Conservation (phyloP, 306 rosid genomes). For the Sophora flavescens region DNA sequence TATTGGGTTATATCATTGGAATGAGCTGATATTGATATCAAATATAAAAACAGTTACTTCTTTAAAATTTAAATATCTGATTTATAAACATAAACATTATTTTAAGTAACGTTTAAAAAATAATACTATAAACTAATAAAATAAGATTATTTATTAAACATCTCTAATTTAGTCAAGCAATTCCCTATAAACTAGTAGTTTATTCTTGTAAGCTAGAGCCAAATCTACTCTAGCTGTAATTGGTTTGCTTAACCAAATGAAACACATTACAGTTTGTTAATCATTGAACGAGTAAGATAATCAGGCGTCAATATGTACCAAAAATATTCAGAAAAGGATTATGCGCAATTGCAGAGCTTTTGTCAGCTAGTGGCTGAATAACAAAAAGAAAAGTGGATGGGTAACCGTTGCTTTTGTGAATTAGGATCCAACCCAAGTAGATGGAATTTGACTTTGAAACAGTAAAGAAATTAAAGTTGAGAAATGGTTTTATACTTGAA, state of each 20-base stretch:
- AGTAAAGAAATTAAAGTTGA: conserved; percentile 28
- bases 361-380: conserved; percentile 57
- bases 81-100: too few relatives aligned
- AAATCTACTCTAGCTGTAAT: too few relatives aligned
- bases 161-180: too few relatives aligned
- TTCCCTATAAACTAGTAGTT: too few relatives aligned
- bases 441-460: conserved; percentile 68
- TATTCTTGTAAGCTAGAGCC: too few relatives aligned
- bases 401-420: conserved; percentile 43
- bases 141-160: too few relatives aligned
- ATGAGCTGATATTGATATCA: too few relatives aligned
- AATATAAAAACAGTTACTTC: too few relatives aligned
- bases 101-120: too few relatives aligned
- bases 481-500: conserved; percentile 37
- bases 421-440: conserved; percentile 52
- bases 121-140: too few relatives aligned
- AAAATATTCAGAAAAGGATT: conserved; percentile 42
- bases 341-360: conserved; percentile 22
- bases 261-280: conserved; percentile 4
- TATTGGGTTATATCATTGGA: too few relatives aligned
- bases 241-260: conserved; percentile 40
- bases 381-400: conserved; percentile 39
- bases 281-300: conserved; percentile 31
- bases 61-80: too few relatives aligned
- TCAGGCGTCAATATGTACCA: conserved; percentile 36